A percentile compares a stretch with the other conserved stretches of the same genome.
These are phyloP conservation scores for Penicillium sp. DNA, from an alignment of 2,329 filamentous ascomycete genomes.

Conservation along the genomic window DNA sequence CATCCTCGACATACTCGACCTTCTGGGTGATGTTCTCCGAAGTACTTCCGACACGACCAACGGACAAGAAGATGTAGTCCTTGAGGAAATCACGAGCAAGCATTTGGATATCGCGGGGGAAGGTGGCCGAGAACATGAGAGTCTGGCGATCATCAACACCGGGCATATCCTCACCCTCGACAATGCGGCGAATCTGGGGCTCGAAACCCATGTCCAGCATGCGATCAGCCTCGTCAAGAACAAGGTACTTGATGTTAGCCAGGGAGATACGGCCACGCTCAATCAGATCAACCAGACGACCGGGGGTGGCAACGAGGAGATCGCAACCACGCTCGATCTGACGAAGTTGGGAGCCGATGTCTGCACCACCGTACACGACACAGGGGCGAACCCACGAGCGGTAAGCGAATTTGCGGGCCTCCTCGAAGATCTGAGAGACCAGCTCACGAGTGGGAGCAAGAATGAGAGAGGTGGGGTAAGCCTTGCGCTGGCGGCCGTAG, in stretches of 20 bases:
- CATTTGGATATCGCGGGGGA: constrained; percentile 99
- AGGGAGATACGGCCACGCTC: constrained; percentile 98
- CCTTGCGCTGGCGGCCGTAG: constrained; percentile 93
- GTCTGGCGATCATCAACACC: constrained; percentile 80
- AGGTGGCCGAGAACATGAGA: constrained; percentile 99
- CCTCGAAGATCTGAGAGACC: constrained; percentile 97
- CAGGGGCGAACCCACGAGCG: constrained; percentile 98
- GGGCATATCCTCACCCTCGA: constrained; percentile 98
- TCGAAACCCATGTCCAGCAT: constrained; percentile 99
- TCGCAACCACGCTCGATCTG: constrained; percentile 98
- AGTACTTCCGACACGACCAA: constrained; percentile 96
- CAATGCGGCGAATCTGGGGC: constrained; percentile 97
- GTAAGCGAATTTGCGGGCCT: constrained; percentile 97
- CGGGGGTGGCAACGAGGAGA: constrained; percentile 92
- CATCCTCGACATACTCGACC: constrained; percentile 94
- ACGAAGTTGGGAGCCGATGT: constrained; percentile 96
- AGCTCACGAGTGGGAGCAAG: constrained; percentile 96
- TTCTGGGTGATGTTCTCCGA: constrained; percentile 99
- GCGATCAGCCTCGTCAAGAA: constrained; percentile 98
- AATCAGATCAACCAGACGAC: constrained; percentile 95
- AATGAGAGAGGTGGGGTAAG: constrained; percentile 93
- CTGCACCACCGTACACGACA: constrained; percentile 97
- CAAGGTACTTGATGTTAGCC: constrained; percentile 97
- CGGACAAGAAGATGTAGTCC: constrained; percentile 98
- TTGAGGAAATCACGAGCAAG: constrained; percentile 97